These are phyloP conservation scores for Populus trichocarpa DNA, from an alignment of 441 rosid genomes.

Conservation along the genomic window DNA sequence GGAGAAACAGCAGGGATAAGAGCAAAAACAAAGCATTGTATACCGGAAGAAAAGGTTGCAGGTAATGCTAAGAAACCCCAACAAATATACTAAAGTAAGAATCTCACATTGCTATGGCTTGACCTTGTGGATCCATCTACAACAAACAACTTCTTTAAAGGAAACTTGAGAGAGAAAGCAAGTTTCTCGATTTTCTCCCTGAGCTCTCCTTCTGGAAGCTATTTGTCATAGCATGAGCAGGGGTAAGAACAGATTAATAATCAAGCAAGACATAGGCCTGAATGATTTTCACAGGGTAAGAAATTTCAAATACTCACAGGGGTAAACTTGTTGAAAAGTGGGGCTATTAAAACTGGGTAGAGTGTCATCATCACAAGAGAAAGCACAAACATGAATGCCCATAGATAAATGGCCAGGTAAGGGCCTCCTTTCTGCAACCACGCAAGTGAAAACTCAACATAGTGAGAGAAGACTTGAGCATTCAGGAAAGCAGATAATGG, in stretches of 20 bases:
- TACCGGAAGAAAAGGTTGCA: background rate
- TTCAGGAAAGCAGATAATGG: background rate
- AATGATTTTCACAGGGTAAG: constrained; percentile 3
- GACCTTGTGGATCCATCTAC: constrained; percentile 99
- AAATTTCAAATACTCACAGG: constrained; percentile 58
- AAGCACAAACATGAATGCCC: constrained; percentile 92
- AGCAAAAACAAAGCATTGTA: background rate
- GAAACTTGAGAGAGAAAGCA: constrained; percentile 81
- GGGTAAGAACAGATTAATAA: constrained; percentile 15
- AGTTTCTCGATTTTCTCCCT: constrained; percentile 79
- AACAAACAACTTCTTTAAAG: constrained; percentile 88
- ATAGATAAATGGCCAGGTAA: constrained; percentile 95
- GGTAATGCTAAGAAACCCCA: background rate
- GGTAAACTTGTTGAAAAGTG: constrained; percentile 93
- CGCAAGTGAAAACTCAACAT: constrained; percentile 15
- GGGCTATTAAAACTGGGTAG: constrained; percentile 85
- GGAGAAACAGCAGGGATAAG: background rate
- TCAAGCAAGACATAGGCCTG: background rate
- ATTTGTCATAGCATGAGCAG: constrained; percentile 21
- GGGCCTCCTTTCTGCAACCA: constrained; percentile 95
- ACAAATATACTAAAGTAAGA: constrained; percentile 4
- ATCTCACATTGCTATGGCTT: constrained; percentile 98
- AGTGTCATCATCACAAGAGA: constrained; percentile 97
- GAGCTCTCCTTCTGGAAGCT: constrained; percentile 95
- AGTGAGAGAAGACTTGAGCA: background rate